Conservation (phyloP, 1,284 basidiomycete genomes). For the Cryptococcus sp. region DNA sequence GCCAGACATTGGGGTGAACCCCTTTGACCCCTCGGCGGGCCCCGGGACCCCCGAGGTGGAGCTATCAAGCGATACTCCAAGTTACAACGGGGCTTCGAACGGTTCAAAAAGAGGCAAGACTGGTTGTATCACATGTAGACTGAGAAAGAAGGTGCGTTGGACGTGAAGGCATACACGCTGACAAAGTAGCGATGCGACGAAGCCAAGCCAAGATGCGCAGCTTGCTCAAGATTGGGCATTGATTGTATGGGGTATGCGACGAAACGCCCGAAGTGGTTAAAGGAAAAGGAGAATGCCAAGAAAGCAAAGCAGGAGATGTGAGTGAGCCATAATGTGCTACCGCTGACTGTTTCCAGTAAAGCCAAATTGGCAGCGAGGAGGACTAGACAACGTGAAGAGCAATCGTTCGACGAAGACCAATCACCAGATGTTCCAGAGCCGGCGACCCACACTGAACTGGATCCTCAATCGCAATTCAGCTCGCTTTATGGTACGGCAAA, state of each 20-base stretch:
- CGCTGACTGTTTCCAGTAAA: not conserved
- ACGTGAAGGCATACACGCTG: not conserved
- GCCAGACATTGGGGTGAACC: too few species aligned
- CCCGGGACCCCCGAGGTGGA: not conserved
- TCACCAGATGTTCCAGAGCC: too few species aligned
- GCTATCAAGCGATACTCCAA: not conserved
- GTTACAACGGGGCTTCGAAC: not conserved
- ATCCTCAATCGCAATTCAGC: too few species aligned
- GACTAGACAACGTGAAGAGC: not conserved
- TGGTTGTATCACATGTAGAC: constrained; percentile 24
- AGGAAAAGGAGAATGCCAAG: constrained; percentile 16
- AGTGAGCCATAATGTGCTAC: not conserved
- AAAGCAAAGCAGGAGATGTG: constrained; percentile 19
- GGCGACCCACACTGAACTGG: too few species aligned
- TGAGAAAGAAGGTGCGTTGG: constrained; percentile 19
- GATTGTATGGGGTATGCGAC: constrained; percentile 25
- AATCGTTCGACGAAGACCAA: not conserved
- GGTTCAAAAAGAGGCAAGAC: constrained; percentile 13
- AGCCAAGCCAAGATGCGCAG: constrained; percentile 19
- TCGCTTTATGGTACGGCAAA: too few species aligned
- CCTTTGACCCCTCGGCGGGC: not conserved
- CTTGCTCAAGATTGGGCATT: constrained; percentile 19
- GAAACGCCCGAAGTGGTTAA: constrained; percentile 23
- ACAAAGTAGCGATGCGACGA: constrained; percentile 19
- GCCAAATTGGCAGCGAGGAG: not conserved